Conservation (phyloP, 2,329 filamentous ascomycete genomes). For the Colletotrichum orchidophilum region DNA sequence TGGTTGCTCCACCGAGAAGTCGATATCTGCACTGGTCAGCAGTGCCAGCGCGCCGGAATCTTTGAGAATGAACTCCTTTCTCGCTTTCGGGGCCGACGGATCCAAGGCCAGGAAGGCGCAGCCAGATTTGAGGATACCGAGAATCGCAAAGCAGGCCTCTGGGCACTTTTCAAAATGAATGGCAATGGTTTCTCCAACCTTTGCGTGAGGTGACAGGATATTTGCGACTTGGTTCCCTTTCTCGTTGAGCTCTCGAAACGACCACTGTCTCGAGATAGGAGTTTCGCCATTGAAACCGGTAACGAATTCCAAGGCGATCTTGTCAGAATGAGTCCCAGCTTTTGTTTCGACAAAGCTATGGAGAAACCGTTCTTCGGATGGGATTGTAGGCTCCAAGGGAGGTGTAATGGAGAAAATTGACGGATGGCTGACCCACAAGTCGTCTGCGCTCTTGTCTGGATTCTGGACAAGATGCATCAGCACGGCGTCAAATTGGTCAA, state of each 20-base stretch:
- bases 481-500: slow-evolving; percentile 76
- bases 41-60: slow-evolving; percentile 76
- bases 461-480: slow-evolving; percentile 67
- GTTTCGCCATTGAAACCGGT: slow-evolving; percentile 58
- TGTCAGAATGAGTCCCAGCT: slow-evolving; percentile 64
- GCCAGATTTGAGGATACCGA: slow-evolving; percentile 84
- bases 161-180: slow-evolving; percentile 88
- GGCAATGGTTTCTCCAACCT: slow-evolving; percentile 71
- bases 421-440: slow-evolving; percentile 44
- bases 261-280: slow-evolving; percentile 69
- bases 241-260: slow-evolving; percentile 75
- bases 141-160: slow-evolving; percentile 82
- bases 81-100: slow-evolving; percentile 73
- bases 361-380: slow-evolving; percentile 67
- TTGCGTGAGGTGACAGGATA: slow-evolving; percentile 62
- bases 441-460: slow-evolving; percentile 51
- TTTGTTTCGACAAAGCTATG: slow-evolving; percentile 82
- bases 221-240: slow-evolving; percentile 79
- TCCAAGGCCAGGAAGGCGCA: slow-evolving; percentile 86
- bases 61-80: slow-evolving; percentile 80
- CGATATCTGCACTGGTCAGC: slow-evolving; percentile 59
- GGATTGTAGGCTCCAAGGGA: slow-evolving; percentile 65
- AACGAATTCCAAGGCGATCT: slow-evolving; percentile 80
- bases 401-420: slow-evolving; percentile 72
- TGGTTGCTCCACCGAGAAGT: slow-evolving; percentile 44